phyloP scores from a whole-genome alignment of 441 rosid genomes.

The Erodium trifolium region DNA sequence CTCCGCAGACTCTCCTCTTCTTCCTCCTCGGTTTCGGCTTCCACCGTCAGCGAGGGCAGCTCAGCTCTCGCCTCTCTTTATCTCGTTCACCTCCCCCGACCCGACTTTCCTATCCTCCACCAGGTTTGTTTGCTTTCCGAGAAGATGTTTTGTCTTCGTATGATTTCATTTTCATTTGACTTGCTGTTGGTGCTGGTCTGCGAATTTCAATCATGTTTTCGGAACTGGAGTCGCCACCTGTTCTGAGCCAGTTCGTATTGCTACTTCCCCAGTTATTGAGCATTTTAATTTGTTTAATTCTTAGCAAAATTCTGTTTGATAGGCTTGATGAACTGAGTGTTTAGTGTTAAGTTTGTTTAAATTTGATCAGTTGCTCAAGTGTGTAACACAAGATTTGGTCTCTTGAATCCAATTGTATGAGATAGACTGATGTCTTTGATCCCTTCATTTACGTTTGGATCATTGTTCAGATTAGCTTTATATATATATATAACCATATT shows the following conservation, averaged over 20 bases:
- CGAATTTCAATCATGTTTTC: too few species aligned
- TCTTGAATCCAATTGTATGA: neutral
- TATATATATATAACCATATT: neutral
- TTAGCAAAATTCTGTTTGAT: neutral
- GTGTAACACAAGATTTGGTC: neutral
- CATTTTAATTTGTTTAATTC: neutral
- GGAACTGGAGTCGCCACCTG: neutral
- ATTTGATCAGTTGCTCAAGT: neutral
- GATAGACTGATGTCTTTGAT: neutral
- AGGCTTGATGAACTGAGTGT: neutral
- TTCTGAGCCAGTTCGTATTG: neutral
- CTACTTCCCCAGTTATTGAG: neutral
- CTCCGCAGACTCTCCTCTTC: constrained; percentile 27
- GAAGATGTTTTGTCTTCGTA: neutral
- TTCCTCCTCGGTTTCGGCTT: constrained; percentile 23
- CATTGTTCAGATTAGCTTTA: neutral
- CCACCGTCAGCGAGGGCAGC: constrained; percentile 25
- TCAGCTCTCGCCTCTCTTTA: constrained; percentile 31
- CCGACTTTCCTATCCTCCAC: constrained; percentile 80
- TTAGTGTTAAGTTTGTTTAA: neutral
- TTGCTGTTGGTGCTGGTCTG: too few species aligned
- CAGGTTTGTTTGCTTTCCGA: constrained; percentile 37
- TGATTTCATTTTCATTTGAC: too few species aligned
- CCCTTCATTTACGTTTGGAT: neutral
- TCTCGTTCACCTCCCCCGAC: constrained; percentile 66